phyloP scores from a whole-genome alignment of 2,329 filamentous ascomycete genomes.

The Dendryphion nanum region DNA sequence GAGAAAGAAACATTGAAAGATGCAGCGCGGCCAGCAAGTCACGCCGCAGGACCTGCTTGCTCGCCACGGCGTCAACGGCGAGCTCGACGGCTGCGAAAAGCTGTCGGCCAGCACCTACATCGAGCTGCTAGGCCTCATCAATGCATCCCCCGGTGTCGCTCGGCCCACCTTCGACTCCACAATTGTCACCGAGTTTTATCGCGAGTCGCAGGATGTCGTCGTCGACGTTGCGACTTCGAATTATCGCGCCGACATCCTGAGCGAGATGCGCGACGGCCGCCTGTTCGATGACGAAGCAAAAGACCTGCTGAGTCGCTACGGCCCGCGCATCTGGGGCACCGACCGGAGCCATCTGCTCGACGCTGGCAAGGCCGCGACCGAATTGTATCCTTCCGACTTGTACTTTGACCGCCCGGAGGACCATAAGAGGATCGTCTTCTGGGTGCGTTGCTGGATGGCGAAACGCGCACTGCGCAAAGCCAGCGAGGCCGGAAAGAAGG shows the following conservation, averaged over 20 bases:
- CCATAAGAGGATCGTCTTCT: background rate
- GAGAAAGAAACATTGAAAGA: too few relatives aligned
- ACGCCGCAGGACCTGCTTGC: too few relatives aligned
- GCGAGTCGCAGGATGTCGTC: background rate
- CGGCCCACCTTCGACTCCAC: background rate
- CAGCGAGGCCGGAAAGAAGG: background rate
- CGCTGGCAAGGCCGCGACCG: background rate
- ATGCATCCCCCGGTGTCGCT: background rate
- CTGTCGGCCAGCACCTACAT: background rate
- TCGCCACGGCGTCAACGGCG: background rate
- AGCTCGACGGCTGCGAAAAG: background rate
- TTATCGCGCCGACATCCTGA: background rate
- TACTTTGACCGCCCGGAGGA: background rate
- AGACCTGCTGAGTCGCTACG: background rate
- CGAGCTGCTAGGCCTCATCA: background rate
- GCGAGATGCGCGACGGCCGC: background rate
- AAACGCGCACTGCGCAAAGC: background rate
- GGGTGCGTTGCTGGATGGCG: background rate
- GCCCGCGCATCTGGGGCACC: background rate
- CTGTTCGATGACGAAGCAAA: background rate
- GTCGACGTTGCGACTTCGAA: background rate
- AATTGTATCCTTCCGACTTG: background rate
- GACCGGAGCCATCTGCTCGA: background rate
- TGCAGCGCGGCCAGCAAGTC: too few relatives aligned
- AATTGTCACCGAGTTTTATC: background rate